phyloP scores from a whole-genome alignment of 352 stramenopile species.

The Phytopythium boreale region DNA sequence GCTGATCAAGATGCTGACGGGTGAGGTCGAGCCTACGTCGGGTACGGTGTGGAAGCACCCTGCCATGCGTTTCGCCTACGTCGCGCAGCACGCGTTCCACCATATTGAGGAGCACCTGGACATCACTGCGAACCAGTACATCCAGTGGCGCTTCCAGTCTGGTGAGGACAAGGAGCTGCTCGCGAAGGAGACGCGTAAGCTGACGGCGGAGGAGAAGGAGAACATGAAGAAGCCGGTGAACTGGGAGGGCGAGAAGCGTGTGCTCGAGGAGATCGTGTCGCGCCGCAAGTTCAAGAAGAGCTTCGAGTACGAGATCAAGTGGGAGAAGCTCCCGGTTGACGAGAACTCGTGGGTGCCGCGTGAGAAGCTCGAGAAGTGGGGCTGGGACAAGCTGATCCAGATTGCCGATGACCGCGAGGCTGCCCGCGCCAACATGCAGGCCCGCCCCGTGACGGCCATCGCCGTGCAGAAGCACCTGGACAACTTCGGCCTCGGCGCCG shows the following conservation, averaged over 20 bases:
- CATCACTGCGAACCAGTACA: constrained; percentile 94
- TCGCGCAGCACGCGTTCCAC: constrained; percentile 97
- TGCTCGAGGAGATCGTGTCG: constrained; percentile 89
- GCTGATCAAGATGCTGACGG: constrained; percentile 93
- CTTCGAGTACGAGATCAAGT: constrained; percentile 98
- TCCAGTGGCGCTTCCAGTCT: constrained; percentile 96
- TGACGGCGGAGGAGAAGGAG: constrained; percentile 92
- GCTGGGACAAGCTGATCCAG: constrained; percentile 96
- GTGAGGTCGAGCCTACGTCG: constrained; percentile 71
- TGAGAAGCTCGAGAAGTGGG: constrained; percentile 96
- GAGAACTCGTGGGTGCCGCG: constrained; percentile 95
- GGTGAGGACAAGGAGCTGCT: constrained; percentile 90
- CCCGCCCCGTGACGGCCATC: constrained; percentile 92
- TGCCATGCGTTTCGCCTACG: constrained; percentile 93
- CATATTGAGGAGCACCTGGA: constrained; percentile 98
- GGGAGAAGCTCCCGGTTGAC: constrained; percentile 91
- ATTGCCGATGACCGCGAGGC: constrained; percentile 95
- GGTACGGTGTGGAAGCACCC: constrained; percentile 86
- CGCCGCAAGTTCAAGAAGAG: constrained; percentile 93
- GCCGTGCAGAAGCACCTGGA: constrained; percentile 97
- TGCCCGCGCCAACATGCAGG: constrained; percentile 90
- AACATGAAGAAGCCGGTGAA: constrained; percentile 94
- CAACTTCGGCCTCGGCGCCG: constrained; percentile 94
- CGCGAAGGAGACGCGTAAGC: constrained; percentile 90
- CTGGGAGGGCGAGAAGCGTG: constrained; percentile 90